A percentile compares a stretch with the other conserved stretches of the same genome.
These are phyloP conservation scores for Sclerotinia borealis DNA, from an alignment of 2,329 filamentous ascomycete species.

Conservation along the genomic window DNA sequence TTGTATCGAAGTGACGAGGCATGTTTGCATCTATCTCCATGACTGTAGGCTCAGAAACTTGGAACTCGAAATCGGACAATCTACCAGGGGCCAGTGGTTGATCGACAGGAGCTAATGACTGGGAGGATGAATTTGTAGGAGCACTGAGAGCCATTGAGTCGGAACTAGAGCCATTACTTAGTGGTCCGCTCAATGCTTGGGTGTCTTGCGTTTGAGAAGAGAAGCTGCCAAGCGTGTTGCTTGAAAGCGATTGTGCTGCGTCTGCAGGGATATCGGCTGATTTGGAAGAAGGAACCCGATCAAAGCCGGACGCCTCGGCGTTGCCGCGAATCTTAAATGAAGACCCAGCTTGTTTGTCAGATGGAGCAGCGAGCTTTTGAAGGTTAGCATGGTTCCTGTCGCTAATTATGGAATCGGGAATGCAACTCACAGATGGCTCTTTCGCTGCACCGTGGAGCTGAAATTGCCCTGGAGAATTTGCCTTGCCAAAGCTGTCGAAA, in stretches of 20 bases:
- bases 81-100: slow-evolving; percentile 5
- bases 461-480: not conserved
- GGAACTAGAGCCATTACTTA: not conserved
- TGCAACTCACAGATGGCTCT: not conserved
- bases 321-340: slow-evolving; percentile 4
- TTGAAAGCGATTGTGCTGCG: slow-evolving; percentile 17
- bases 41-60: slow-evolving; percentile 20
- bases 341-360: not conserved
- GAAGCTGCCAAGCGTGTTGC: slow-evolving; percentile 18
- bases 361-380: not conserved
- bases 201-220: not conserved
- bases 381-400: not conserved
- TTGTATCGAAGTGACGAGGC: slow-evolving; percentile 22
- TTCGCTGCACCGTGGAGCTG: not conserved
- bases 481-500: not conserved
- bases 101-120: not conserved
- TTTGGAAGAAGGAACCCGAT: slow-evolving; percentile 16
- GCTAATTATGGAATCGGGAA: not conserved
- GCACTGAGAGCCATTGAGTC: not conserved
- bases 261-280: slow-evolving; percentile 15
- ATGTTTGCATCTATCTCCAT: slow-evolving; percentile 19
- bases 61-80: not conserved
- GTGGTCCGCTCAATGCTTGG: not conserved
- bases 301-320: not conserved
- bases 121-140: not conserved